Evolutionary conservation across 805 yeast species (phyloP).

Genomic region (Kazachstania kunashirensis): DNA sequence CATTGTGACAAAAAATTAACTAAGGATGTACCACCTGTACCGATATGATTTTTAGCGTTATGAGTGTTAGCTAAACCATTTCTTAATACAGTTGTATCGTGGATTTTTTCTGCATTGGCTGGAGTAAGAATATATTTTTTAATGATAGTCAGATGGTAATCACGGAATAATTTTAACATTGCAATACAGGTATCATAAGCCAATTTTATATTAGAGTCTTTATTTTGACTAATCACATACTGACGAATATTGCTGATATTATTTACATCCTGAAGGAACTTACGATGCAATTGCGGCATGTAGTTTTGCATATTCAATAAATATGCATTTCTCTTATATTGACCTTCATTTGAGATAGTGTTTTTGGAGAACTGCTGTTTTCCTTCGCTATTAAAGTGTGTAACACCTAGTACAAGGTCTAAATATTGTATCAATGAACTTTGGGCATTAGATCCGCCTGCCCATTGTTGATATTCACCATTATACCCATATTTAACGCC

Average conservation of each 20-base stretch:
- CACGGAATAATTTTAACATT: slow-evolving; percentile 79
- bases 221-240: slow-evolving; percentile 41
- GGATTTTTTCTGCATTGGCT: slow-evolving; percentile 33
- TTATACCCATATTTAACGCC: slow-evolving; percentile 76
- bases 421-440: slow-evolving; percentile 80
- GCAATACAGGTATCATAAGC: slow-evolving; percentile 86
- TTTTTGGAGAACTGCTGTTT: background rate
- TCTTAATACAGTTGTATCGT: background rate
- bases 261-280: slow-evolving; percentile 56
- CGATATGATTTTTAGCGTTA: slow-evolving; percentile 26
- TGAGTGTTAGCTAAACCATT: background rate
- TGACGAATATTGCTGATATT: slow-evolving; percentile 51
- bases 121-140: slow-evolving; percentile 78
- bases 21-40: slow-evolving; percentile 91
- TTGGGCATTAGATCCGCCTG: slow-evolving; percentile 95
- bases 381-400: slow-evolving; percentile 35
- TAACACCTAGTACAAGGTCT: slow-evolving; percentile 66
- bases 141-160: slow-evolving; percentile 87
- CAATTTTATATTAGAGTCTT: slow-evolving; percentile 47
- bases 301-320: slow-evolving; percentile 77
- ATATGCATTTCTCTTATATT: slow-evolving; percentile 46
- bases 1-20: slow-evolving; percentile 91
- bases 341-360: background rate
- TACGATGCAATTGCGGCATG: slow-evolving; percentile 83
- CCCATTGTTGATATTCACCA: slow-evolving; percentile 41